These are phyloP conservation scores for Paraphysoderma sedebokerense DNA, from an alignment of 371 early-diverging fungal species.

Conservation along the genomic window DNA sequence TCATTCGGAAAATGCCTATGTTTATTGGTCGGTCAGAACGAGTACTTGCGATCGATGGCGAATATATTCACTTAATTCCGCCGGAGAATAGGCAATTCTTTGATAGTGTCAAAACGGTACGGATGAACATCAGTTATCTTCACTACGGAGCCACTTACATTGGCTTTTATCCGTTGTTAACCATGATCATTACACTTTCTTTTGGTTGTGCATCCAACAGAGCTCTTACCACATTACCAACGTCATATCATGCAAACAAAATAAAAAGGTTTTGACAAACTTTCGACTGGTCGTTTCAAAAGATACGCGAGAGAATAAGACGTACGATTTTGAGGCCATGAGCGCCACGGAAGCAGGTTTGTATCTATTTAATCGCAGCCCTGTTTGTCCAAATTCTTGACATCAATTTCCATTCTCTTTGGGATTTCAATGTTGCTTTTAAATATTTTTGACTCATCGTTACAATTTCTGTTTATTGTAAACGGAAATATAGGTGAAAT, in stretches of 20 bases:
- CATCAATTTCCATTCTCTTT: too few relatives aligned
- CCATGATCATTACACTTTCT: neutral
- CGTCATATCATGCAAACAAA: conserved; percentile 57
- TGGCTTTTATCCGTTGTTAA: conserved; percentile 1
- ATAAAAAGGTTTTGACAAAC: conserved; percentile 47
- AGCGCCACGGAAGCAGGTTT: too few relatives aligned
- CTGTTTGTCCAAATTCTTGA: too few relatives aligned
- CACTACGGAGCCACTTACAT: neutral
- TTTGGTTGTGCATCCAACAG: conserved; percentile 10
- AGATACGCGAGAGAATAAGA: too few relatives aligned
- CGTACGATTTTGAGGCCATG: too few relatives aligned
- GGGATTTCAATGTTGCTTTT: too few relatives aligned
- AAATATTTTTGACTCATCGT: too few relatives aligned
- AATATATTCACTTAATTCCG: conserved; percentile 77
- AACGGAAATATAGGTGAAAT: too few relatives aligned
- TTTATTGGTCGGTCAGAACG: conserved; percentile 69
- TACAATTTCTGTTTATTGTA: too few relatives aligned
- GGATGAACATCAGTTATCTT: conserved; percentile 6
- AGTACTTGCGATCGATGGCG: conserved; percentile 82
- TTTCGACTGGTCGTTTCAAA: too few relatives aligned
- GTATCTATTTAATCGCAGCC: too few relatives aligned
- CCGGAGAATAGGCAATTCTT: conserved; percentile 63
- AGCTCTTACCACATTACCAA: conserved; percentile 60
- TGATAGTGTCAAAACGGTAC: conserved; percentile 62
- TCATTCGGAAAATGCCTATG: too few relatives aligned